Base-by-base conservation (phyloP, 1,284 basidiomycete genomes). In the Ceratobasidium sp. region DNA sequence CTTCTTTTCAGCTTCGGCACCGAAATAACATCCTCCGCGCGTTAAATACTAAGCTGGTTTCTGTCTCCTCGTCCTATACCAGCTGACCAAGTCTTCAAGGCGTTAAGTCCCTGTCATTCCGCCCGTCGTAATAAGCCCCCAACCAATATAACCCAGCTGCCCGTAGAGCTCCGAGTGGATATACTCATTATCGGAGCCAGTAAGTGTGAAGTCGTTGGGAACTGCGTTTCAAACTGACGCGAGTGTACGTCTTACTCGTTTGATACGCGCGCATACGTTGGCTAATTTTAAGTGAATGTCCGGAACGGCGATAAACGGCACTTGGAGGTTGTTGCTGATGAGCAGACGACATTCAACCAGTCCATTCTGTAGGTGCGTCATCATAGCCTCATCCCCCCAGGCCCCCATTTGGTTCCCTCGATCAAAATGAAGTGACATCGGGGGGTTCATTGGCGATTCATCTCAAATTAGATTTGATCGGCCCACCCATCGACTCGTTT, bases 331-430 rank as follows among this genome's bases (percentile, higher is more conserved):
- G 80, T 85, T 48, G 88, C 89, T 6, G 93, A 93, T 15, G 93
- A 79, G 93, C 92, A 0, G 93, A 94, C 79, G 93, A 92, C 4
- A 90, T 94, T 64, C 91, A 93, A 79, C 91, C 91, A 0, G 0
- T 88, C 93, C 62, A 45, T 62, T 41, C 51, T 75, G 22, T 60
- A 64, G 60, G 57, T 64, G n/a, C 45, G 24, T 50, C 45, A 17
- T 65, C 74, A 41, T 27, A 31, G 45, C 41, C 29, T 41, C 24
- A 53, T n/a, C n/a, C n/a, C 65, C 33, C 45, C 44, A 50, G 51
- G 66, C 19, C 19, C 31, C 24, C 27, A 50, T 41, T 22, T 53
- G 57, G 8, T 19, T 1, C 14, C 48, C 53, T 69, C 69, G 69
- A 72, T 72, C 69, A 72, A 60, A 7, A 47, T 51, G 69, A 62